Percentiles rank a stretch among this genome's conserved stretches.
Conservation (phyloP, 768 basidiomycete species). For the Gloeostereum incarnatum region DNA sequence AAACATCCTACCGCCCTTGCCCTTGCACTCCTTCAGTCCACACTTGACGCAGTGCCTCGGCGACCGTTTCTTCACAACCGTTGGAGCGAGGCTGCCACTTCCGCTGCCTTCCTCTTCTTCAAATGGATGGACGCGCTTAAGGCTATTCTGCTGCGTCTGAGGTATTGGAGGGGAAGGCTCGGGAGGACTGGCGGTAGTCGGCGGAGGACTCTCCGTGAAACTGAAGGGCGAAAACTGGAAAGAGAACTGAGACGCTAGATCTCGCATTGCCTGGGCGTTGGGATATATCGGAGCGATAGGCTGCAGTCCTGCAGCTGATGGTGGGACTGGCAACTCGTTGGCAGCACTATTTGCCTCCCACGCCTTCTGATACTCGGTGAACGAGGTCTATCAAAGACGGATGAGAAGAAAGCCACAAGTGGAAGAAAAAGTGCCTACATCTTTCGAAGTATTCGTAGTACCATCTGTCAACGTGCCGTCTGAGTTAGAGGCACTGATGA, state of each 20-base stretch:
- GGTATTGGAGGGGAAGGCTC: slow-evolving; percentile 2
- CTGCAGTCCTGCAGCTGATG: not conserved
- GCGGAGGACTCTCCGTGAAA: not conserved
- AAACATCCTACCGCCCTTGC: slow-evolving; percentile 69
- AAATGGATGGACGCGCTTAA: not conserved
- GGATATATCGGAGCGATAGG: not conserved
- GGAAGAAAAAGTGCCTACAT: slow-evolving; percentile 11
- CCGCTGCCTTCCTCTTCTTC: slow-evolving; percentile 1
- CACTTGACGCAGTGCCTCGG: slow-evolving; percentile 78
- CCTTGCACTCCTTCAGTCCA: slow-evolving; percentile 73
- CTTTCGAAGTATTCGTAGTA: slow-evolving; percentile 11
- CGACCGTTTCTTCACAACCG: slow-evolving; percentile 38
- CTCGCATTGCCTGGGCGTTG: not conserved
- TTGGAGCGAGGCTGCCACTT: slow-evolving; percentile 19
- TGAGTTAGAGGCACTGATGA: slow-evolving; percentile 1
- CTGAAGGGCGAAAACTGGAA: not conserved
- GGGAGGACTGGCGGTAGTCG: not conserved
- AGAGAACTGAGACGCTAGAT: not conserved
- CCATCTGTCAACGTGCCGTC: not conserved
- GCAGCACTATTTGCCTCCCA: slow-evolving; percentile 53
- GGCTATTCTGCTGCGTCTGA: not conserved
- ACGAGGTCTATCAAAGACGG: slow-evolving; percentile 24
- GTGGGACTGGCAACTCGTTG: slow-evolving; percentile 13
- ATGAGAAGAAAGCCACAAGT: slow-evolving; percentile 6
- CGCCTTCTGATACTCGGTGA: slow-evolving; percentile 48